These are phyloP conservation scores for Daucus carota DNA, from an alignment of 129 eudicot genomes.

Conservation along the genomic window DH1_v3.0 NC_030388.2:29543001-29543500, in stretches of 20 bases:
- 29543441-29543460: neutral
- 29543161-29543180: neutral
- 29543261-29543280: slow-evolving; percentile 79
- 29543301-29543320: neutral
- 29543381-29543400: neutral
- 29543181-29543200: neutral
- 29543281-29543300: neutral
- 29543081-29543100: slow-evolving; percentile 83
- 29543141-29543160: neutral
- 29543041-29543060: slow-evolving; percentile 77
- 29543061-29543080: slow-evolving; percentile 76
- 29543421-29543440: neutral
- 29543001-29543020: slow-evolving; percentile 41
- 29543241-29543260: slow-evolving; percentile 67
- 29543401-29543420: neutral
- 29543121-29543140: slow-evolving; percentile 38
- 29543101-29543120: slow-evolving; percentile 78
- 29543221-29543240: slow-evolving; percentile 77
- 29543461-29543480: neutral
- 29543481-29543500: neutral
- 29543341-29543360: neutral
- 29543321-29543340: neutral
- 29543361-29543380: neutral
- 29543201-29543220: slow-evolving; percentile 35
- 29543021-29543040: slow-evolving; percentile 73